These are phyloP conservation scores for Beverwykella pulmonaria DNA, from an alignment of 495 filamentous ascomycete genomes.

Conservation along the genomic window DNA sequence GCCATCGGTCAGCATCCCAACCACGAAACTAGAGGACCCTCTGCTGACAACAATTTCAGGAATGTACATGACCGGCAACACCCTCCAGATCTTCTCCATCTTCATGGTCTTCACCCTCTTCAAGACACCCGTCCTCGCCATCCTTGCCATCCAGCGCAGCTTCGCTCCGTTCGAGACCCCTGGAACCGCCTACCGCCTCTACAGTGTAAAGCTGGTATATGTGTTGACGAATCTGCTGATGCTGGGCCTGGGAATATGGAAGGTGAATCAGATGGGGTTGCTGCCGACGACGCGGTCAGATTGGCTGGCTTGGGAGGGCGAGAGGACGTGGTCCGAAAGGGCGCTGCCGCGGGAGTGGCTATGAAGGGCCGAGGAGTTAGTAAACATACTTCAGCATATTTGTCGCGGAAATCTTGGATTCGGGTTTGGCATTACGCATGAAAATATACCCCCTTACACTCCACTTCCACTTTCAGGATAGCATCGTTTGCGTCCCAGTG, in stretches of 20 bases:
- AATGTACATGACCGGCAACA: slow-evolving; percentile 99
- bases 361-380: slow-evolving; percentile 12
- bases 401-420: no score
- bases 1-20: slow-evolving; percentile 61
- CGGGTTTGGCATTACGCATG: no score
- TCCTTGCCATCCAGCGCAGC: slow-evolving; percentile 73
- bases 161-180: slow-evolving; percentile 90
- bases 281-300: slow-evolving; percentile 61
- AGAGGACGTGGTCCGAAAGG: slow-evolving; percentile 33
- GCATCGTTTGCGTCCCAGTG: no score
- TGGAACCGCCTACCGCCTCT: slow-evolving; percentile 67
- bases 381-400: no score
- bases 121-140: slow-evolving; percentile 88
- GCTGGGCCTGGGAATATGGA: slow-evolving; percentile 88
- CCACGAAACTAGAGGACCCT: neutral
- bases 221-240: slow-evolving; percentile 82
- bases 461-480: no score
- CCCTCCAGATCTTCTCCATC: slow-evolving; percentile 97
- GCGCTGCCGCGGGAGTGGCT: slow-evolving; percentile 33
- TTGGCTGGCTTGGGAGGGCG: slow-evolving; percentile 40
- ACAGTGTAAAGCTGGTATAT: slow-evolving; percentile 83
- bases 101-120: slow-evolving; percentile 99
- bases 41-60: slow-evolving; percentile 42
- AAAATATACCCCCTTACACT: no score
- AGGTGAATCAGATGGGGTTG: slow-evolving; percentile 94